Conservation (phyloP, 2,329 filamentous ascomycete genomes). For the Delphinella strobiligena region DNA sequence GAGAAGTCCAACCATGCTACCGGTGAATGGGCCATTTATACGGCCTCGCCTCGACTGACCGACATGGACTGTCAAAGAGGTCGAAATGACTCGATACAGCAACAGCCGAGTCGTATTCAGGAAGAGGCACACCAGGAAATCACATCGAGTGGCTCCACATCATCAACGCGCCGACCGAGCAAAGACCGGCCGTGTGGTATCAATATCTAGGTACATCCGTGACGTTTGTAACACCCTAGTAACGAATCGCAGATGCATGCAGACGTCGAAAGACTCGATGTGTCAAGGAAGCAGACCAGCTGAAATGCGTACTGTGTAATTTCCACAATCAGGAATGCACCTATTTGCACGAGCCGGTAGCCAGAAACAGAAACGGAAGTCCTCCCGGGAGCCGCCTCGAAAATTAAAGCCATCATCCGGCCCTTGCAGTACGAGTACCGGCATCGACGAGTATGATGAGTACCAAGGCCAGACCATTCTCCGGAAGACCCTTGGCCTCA, state of each 20-base stretch:
- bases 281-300: conserved; percentile 14
- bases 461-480: conserved; percentile 54
- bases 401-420: no score
- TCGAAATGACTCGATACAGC: no score
- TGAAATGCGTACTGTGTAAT: conserved; percentile 29
- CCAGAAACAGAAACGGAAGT: conserved; percentile 8
- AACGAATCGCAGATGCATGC: conserved; percentile 9
- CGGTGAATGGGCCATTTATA: no score
- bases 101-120: no score
- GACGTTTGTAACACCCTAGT: not conserved
- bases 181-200: not conserved
- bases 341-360: conserved; percentile 42
- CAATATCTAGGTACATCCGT: not conserved
- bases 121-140: no score
- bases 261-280: conserved; percentile 15
- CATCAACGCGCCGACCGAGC: not conserved
- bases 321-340: conserved; percentile 69
- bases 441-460: conserved; percentile 60
- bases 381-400: not conserved
- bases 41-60: no score
- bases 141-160: not conserved
- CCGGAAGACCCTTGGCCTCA: conserved; percentile 44
- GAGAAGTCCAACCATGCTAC: no score
- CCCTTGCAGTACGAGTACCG: conserved; percentile 11
- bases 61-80: no score